phyloP scores from a whole-genome alignment of 768 basidiomycete species.

The Leccinum subgranulosum region DNA sequence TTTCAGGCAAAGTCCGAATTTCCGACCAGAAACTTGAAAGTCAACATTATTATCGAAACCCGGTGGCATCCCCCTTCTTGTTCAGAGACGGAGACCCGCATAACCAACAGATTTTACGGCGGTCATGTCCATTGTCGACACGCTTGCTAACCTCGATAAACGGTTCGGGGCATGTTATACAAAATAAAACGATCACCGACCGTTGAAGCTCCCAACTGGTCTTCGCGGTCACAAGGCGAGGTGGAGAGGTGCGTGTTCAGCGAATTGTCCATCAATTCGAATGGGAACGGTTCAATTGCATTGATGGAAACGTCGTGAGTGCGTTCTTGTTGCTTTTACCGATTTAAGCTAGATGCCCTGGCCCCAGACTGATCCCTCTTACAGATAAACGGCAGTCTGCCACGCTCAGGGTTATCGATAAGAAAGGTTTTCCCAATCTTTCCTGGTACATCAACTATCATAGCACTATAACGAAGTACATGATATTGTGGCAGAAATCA shows the following conservation, averaged over 20 bases:
- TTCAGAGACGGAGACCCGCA: not conserved
- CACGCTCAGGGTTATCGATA: not conserved
- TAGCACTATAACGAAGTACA: conserved; percentile 44
- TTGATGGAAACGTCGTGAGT: conserved; percentile 12
- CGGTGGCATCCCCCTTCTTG: not conserved
- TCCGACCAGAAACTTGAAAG: not conserved
- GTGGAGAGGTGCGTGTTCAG: too few relatives aligned
- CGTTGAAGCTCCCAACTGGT: conserved; percentile 4
- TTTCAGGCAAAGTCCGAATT: not conserved
- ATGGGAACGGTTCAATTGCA: not conserved
- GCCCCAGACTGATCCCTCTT: conserved; percentile 6
- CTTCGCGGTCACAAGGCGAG: not conserved
- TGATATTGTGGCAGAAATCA: conserved; percentile 43
- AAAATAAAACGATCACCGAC: conserved; percentile 9
- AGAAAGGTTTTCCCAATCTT: too few relatives aligned
- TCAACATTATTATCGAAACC: not conserved
- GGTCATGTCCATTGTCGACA: not conserved
- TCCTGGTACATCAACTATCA: too few relatives aligned
- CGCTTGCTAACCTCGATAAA: not conserved
- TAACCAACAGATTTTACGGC: not conserved
- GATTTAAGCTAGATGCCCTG: conserved; percentile 13
- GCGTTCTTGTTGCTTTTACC: conserved; percentile 8
- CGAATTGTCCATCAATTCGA: too few relatives aligned
- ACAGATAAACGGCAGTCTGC: conserved; percentile 6
- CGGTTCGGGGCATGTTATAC: not conserved